These are phyloP conservation scores for Leishmania braziliensis DNA, from an alignment of 208 protist genomes.

Conservation along the genomic window DNA sequence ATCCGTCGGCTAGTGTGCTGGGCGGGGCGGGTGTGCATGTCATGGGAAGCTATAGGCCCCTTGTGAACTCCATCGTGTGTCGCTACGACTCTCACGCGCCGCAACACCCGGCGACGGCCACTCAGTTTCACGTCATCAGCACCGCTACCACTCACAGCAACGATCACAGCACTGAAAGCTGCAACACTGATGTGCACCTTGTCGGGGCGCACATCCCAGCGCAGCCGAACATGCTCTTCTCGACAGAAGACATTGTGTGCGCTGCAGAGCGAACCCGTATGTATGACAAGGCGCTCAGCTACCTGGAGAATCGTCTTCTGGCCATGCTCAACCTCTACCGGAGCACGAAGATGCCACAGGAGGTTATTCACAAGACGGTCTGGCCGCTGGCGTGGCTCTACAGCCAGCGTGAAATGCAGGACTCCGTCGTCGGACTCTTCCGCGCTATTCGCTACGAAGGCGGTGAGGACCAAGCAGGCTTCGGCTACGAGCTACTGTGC, in stretches of 20 bases:
- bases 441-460: conserved; percentile 75
- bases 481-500: conserved; percentile 85
- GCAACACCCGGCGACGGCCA: conserved; percentile 3
- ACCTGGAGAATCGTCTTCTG: conserved; percentile 80
- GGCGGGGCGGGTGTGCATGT: conserved; percentile 23
- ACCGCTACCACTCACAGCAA: conserved; percentile 20
- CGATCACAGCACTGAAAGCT: conserved; percentile 24
- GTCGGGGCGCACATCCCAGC: conserved; percentile 41
- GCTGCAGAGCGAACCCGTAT: conserved; percentile 85
- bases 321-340: conserved; percentile 69
- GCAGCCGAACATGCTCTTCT: conserved; percentile 75
- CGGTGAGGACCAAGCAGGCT: conserved; percentile 77
- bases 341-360: conserved; percentile 67
- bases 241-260: conserved; percentile 80
- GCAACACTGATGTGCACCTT: conserved; percentile 20
- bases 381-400: conserved; percentile 90
- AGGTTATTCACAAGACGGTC: conserved; percentile 77
- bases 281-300: conserved; percentile 91
- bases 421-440: conserved; percentile 90
- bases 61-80: conserved; percentile 30
- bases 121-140: conserved; percentile 18
- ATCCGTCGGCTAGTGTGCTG: conserved; percentile 11
- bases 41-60: conserved; percentile 35
- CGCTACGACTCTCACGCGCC: conserved; percentile 14
- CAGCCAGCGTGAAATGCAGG: conserved; percentile 91